Evolutionary conservation across 805 yeast genomes (phyloP), one percentile per base, ranked within the genome.

Genomic region (Pichia thaimueangensis): DNA sequence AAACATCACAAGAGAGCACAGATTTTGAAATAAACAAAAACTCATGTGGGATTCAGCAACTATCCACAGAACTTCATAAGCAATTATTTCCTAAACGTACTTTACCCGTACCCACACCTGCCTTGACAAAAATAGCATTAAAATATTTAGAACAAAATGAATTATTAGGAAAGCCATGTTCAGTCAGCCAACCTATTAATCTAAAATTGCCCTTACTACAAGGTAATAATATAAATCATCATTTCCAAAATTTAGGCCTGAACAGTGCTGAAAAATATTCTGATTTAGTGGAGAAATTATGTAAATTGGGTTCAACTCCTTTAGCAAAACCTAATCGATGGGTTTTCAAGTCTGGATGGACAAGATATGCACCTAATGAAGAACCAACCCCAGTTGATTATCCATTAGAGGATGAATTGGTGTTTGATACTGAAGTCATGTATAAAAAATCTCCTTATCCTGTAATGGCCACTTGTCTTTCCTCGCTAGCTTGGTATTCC

Each of bases 381-480:
- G 48, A 51, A 0, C 88, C 95, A 0, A 60, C 62, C 17, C 45
- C 56, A 0, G 96, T 93, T 0, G 68, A 67, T 0, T 80, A 64
- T 52, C 98, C 98, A 0, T 49, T 64, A 4, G 97, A 86, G 44
- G 71, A 78, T 32, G 77, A 75, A 3, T 55, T 93, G 11, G 88
- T 84, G 0, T 91, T 91, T 59, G 99, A 93, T 61, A 89, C 86
- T 10, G 99, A 93, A 59, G 86, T 82, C 0, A 58, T 89, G 55
- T 89, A 87, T 62, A 81, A 86, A 50, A 62, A 77, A 1, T 76
- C 93, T 0, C 74, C 72, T 4, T 89, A 78, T 56, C 81, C 97
- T 0, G 76, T 84, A 0, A 57, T 93, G 61, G 96, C 96, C 2
- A 74, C 85, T 0, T 95, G 96, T 10, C 80, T 72, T 2, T 78